Base-by-base conservation (phyloP, 2,329 filamentous ascomycete genomes). In the Ceratocystis albifundus region DNA sequence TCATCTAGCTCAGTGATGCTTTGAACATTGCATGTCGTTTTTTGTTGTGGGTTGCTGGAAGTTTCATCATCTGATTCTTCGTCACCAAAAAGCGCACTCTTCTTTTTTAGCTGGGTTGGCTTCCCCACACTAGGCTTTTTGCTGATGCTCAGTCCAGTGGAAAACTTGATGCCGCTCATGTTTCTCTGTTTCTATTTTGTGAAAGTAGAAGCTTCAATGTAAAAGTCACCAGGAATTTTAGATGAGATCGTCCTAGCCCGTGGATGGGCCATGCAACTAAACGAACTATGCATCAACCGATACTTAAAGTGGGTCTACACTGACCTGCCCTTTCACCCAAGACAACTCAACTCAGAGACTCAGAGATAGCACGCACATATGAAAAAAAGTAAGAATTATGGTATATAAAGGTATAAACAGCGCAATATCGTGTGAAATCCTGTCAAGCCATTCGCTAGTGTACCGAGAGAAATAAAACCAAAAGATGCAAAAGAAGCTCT, bases 1-100 rank as follows among this genome's bases (percentile, higher is more conserved):
- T 68, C 80, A 69, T 83, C 80, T 65, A 88, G 77, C 70, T 86
- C 85, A 63, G 78, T 83, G 68, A 89, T 86, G 70, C 89, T 85
- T 55, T 68, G 59, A n/a, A 50, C 41, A 22, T 48, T 61, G 17
- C 46, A 41, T 64, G 61, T 82, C 78, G 70, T 86, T 80, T 25
- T 77, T 75, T 63, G 78, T 77, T 20, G 74, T 74, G 72, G 74
- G 46, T 74, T 73, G 20, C 71, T 70, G 4, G 72, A 53, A 15
- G 72, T 70, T 59, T 82, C 81, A 65, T 83, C 77, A 68, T 85
- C 84, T 1, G 80, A 82, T 70, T 82, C 80, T 68, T 80, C 80
- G 69, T 81, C 82, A 69, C 82, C 83, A 70, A 88, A 85, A 69
- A 84, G 79, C 0, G 80, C 76, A 71, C 81, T 85, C 70, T 79